Evolutionary conservation across 2,329 filamentous ascomycete genomes (phyloP), one percentile per base, ranked within the genome.

Genomic region (Hirsutella rhossiliensis): DNA sequence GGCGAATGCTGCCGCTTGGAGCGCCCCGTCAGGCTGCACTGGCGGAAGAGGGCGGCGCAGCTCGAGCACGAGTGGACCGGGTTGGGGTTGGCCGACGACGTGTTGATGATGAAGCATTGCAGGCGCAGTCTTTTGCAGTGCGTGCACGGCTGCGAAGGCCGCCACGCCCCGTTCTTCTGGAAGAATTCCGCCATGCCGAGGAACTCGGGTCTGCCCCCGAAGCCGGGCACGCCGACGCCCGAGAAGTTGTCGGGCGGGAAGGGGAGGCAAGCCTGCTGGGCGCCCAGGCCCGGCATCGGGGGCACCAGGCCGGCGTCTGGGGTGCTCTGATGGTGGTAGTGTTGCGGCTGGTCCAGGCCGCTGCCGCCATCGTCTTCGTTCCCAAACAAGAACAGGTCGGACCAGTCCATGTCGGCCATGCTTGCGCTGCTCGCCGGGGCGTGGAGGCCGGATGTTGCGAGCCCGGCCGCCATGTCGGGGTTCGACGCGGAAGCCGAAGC

Each of bases 1-100:
- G 59, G 54, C 0, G 63, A 67, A 0, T 67, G 61, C 2, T 63
- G 57, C 9, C 70, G 62, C 48, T 74, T 74, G 17, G 62, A 59
- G 12, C 60, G 45, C 47, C 51, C 64, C 1, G 69, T 63, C 5
- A 73, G 56, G 42, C 71, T 73, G 51, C 71, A 74, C 46, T 71
- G 66, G 2, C 69, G 59, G 45, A 70, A 73, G 2, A 73, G 55
- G 0, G 69, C 70, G 5, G 69, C 71, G 45, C 71, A 73, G 47
- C 67, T 72, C 3, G 70, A 71, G 49, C 71, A 73, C 0, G 69
- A 63, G 6, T 57, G 58, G 41, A 67, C 57, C 2, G 69, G 70
- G 44, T 73, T 73, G 0, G 70, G 71, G 45, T 73, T 73, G 20
- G 61, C 68, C 0, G 58, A 36, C 1, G 66, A 66, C 0, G 68